Percentiles rank a stretch among this genome's conserved stretches.
Evolutionary conservation across 352 stramenopile genomes (phyloP).

Genomic region (Thalassiosira livingstoniorum): DNA sequence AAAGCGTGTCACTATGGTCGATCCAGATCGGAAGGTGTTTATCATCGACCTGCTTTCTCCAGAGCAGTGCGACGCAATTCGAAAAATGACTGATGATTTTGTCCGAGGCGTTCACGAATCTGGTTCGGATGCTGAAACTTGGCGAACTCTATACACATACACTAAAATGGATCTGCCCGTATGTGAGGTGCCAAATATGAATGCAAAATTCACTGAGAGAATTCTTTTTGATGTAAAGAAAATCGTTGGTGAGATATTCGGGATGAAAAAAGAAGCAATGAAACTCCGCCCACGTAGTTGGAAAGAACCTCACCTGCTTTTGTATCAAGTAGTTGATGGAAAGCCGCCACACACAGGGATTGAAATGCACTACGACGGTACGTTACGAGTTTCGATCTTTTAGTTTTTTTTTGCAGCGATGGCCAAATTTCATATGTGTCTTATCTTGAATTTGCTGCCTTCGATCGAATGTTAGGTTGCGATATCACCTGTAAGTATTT

Average conservation of each 20-base stretch:
- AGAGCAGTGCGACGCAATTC: slow-evolving; percentile 53
- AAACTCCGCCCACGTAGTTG: slow-evolving; percentile 56
- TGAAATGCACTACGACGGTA: slow-evolving; percentile 75
- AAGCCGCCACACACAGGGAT: slow-evolving; percentile 60
- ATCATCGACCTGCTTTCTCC: slow-evolving; percentile 57
- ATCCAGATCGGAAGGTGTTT: slow-evolving; percentile 55
- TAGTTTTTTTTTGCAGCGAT: no score
- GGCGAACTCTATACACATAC: slow-evolving; percentile 72
- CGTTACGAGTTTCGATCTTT: background rate
- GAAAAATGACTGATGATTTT: slow-evolving; percentile 59
- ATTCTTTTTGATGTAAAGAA: slow-evolving; percentile 55
- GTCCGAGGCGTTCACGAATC: slow-evolving; percentile 19
- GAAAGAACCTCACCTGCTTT: slow-evolving; percentile 68
- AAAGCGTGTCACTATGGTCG: slow-evolving; percentile 59
- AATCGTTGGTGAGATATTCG: slow-evolving; percentile 55
- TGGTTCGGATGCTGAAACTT: slow-evolving; percentile 42
- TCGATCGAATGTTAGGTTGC: slow-evolving; percentile 7
- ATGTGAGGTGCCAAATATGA: slow-evolving; percentile 56
- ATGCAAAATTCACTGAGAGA: slow-evolving; percentile 45
- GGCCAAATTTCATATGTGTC: no score
- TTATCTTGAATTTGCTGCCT: no score
- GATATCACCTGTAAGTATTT: slow-evolving; percentile 28
- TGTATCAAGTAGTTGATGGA: slow-evolving; percentile 54
- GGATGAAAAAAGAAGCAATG: slow-evolving; percentile 57
- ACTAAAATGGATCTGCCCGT: slow-evolving; percentile 71